A percentile compares a stretch with the other conserved stretches of the same genome.
Conservation (phyloP, 352 stramenopile species). For the Pythium vanterpoolii region DNA sequence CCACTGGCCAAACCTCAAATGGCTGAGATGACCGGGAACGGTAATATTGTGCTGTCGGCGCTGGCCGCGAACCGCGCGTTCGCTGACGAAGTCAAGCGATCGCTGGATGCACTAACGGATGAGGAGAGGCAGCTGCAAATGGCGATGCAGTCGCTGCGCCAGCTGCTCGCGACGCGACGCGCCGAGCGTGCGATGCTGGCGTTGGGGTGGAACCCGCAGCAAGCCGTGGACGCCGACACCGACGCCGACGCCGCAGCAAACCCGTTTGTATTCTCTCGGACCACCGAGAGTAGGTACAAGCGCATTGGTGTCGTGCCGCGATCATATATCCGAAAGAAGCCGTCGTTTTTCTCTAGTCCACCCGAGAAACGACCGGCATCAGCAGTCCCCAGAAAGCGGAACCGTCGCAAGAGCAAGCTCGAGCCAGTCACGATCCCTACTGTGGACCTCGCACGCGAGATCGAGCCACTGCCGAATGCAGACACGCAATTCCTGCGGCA, state of each 20-base stretch:
- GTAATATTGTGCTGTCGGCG: constrained; percentile 10
- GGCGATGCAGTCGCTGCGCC: constrained; percentile 43
- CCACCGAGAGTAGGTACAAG: constrained; percentile 33
- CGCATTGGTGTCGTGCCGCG: constrained; percentile 31
- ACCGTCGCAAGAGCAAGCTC: constrained; percentile 1
- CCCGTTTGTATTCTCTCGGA: constrained; percentile 31
- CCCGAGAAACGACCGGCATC: constrained; percentile 21
- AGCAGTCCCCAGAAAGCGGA: background rate
- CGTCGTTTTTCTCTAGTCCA: constrained; percentile 53
- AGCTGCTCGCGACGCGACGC: constrained; percentile 44
- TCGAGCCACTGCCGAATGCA: constrained; percentile 43
- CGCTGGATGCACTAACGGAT: constrained; percentile 27
- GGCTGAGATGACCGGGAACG: constrained; percentile 8
- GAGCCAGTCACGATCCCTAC: background rate
- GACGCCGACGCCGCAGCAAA: background rate
- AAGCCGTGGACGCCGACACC: background rate
- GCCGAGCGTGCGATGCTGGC: constrained; percentile 48
- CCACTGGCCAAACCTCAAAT: background rate
- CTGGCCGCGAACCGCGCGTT: constrained; percentile 39
- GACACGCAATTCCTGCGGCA: constrained; percentile 49
- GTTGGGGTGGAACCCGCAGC: constrained; percentile 13
- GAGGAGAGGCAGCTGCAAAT: constrained; percentile 38
- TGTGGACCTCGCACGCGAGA: constrained; percentile 3
- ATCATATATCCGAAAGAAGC: constrained; percentile 54
- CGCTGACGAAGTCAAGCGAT: constrained; percentile 33